Evolutionary conservation across 192 early-diverging fungal species (phyloP).

Genomic region (Diversispora epigaea): DNA sequence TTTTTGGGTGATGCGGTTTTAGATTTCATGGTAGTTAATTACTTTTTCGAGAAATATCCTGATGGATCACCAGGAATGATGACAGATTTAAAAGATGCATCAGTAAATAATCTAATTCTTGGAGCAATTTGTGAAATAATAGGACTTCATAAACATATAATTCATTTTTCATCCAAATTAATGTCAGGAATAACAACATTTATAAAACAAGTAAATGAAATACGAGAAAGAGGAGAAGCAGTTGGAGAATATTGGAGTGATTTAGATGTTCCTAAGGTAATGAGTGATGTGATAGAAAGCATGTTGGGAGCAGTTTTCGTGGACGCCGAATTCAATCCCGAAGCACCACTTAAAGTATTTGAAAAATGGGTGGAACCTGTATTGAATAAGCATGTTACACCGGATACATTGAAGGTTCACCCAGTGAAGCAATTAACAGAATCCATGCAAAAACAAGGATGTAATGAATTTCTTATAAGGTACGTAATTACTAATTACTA

Average conservation of each 20-base stretch:
- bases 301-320: conserved; percentile 84
- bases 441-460: conserved; percentile 45
- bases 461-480: conserved; percentile 41
- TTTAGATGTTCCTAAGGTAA: conserved; percentile 81
- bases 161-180: conserved; percentile 61
- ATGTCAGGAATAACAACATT: conserved; percentile 59
- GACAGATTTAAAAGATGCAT: conserved; percentile 80
- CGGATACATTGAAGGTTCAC: conserved; percentile 48
- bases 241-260: conserved; percentile 76
- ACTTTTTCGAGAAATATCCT: conserved; percentile 70
- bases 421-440: conserved; percentile 42
- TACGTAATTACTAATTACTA: conserved; percentile 17
- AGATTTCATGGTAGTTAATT: conserved; percentile 74
- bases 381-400: conserved; percentile 44
- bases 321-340: conserved; percentile 66
- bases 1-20: conserved; percentile 82
- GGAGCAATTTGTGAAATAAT: conserved; percentile 64
- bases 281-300: conserved; percentile 88
- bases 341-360: conserved; percentile 26
- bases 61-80: conserved; percentile 73
- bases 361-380: conserved; percentile 41
- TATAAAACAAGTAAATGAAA: conserved; percentile 46
- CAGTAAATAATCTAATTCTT: conserved; percentile 85
- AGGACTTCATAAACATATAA: conserved; percentile 66
- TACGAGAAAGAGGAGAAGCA: conserved; percentile 35